phyloP scores from a whole-genome alignment of 805 yeast species.

The Candida ascalaphidarum region DNA sequence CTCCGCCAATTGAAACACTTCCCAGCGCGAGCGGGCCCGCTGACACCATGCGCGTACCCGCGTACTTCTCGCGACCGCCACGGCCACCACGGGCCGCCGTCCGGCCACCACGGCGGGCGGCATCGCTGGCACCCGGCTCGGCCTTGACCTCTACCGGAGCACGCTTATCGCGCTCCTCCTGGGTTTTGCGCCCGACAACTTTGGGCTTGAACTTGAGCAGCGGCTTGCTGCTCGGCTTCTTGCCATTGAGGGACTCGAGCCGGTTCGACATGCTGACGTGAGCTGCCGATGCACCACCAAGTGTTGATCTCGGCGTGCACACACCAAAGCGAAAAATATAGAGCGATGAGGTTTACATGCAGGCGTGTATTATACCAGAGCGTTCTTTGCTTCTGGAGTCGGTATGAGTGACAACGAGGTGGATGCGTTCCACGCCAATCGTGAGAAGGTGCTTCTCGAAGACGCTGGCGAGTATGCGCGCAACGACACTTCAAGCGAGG shows the following conservation, averaged over 20 bases:
- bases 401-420: constrained; percentile 52
- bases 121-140: constrained; percentile 17
- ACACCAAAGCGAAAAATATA: too few species aligned
- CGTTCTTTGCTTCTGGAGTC: too few species aligned
- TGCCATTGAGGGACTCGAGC: constrained; percentile 31
- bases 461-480: constrained; percentile 42
- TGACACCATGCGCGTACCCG: constrained; percentile 56
- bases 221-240: constrained; percentile 32
- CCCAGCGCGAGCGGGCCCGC: constrained; percentile 73
- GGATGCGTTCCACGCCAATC: constrained; percentile 55
- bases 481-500: constrained; percentile 25
- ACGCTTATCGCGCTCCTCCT: constrained; percentile 74
- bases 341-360: too few species aligned
- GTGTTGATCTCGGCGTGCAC: too few species aligned
- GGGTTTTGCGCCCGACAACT: constrained; percentile 72
- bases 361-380: too few species aligned
- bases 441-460: constrained; percentile 48
- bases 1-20: constrained; percentile 32
- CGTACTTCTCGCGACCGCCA: constrained; percentile 26
- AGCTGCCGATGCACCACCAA: too few species aligned
- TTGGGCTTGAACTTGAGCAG: constrained; percentile 78
- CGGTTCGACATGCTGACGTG: constrained; percentile 37
- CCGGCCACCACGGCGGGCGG: constrained; percentile 13
- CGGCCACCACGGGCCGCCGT: constrained; percentile 26
- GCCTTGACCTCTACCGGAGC: constrained; percentile 46